phyloP scores from a whole-genome alignment of 768 basidiomycete species.

The Dioszegia hungarica region DNA sequence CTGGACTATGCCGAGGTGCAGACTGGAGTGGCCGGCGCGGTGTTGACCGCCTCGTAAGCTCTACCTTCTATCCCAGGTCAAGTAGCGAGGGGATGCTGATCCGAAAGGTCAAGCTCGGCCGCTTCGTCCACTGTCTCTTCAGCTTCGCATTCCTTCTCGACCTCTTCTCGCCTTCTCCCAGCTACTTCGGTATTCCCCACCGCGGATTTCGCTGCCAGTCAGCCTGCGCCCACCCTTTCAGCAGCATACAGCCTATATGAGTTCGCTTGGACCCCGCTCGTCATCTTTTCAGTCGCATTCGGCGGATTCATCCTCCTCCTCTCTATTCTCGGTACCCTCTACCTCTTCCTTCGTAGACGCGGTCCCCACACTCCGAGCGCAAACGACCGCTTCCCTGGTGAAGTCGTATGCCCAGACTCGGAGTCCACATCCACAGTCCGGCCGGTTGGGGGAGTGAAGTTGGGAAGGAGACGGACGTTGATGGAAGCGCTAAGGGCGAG shows the following conservation, averaged over 20 bases:
- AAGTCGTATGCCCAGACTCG: too few relatives aligned
- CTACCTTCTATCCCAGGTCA: too few relatives aligned
- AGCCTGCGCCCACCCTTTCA: background rate
- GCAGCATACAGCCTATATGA: background rate
- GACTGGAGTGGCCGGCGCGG: background rate
- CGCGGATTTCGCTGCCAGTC: too few relatives aligned
- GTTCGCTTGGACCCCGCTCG: background rate
- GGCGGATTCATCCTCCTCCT: background rate
- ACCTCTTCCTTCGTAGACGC: background rate
- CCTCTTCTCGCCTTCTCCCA: too few relatives aligned
- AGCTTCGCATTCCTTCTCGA: too few relatives aligned
- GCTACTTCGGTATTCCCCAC: too few relatives aligned
- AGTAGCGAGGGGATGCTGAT: too few relatives aligned
- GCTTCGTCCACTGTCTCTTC: too few relatives aligned
- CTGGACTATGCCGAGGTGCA: conserved; percentile 27
- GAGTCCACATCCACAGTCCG: too few relatives aligned
- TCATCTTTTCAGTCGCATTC: background rate
- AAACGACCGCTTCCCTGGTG: background rate
- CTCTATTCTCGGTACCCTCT: background rate
- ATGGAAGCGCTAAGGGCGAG: background rate
- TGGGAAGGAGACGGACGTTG: background rate
- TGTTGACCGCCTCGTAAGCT: too few relatives aligned
- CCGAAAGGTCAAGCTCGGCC: too few relatives aligned
- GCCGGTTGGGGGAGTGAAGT: background rate
- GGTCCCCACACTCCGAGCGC: background rate